A percentile compares a stretch with the other conserved stretches of the same genome.
Evolutionary conservation across 2,329 filamentous ascomycete species (phyloP).

Genomic region (Aspergillus eucalypticola): DNA sequence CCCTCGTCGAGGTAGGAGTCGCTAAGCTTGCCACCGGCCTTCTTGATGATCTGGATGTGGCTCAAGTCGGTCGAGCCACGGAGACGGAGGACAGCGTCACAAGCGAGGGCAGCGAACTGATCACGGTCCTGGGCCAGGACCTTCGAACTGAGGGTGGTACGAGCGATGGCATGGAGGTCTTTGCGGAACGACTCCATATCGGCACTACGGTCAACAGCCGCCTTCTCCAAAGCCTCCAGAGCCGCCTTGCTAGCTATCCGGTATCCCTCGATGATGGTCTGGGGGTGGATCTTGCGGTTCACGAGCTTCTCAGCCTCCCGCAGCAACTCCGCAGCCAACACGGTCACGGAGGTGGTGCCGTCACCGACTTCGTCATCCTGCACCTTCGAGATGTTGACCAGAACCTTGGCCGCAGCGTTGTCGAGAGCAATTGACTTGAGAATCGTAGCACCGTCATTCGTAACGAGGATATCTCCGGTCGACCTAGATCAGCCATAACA

Average conservation of each 20-base stretch:
- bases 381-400: slow-evolving; percentile 99
- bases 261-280: slow-evolving; percentile 99
- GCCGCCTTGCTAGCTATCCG: slow-evolving; percentile 93
- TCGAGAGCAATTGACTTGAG: slow-evolving; percentile 97
- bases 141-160: slow-evolving; percentile 96
- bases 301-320: slow-evolving; percentile 96
- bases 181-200: slow-evolving; percentile 81
- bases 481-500: slow-evolving; percentile 57
- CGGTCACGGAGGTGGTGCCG: slow-evolving; percentile 95
- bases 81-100: slow-evolving; percentile 86
- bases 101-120: slow-evolving; percentile 86
- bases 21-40: slow-evolving; percentile 93
- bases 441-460: slow-evolving; percentile 97
- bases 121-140: slow-evolving; percentile 91
- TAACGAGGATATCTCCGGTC: slow-evolving; percentile 96
- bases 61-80: slow-evolving; percentile 90
- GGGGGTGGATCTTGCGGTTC: slow-evolving; percentile 97
- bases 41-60: slow-evolving; percentile 99
- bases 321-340: slow-evolving; percentile 90
- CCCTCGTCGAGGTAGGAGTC: slow-evolving; percentile 98
- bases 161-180: slow-evolving; percentile 85
- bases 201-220: slow-evolving; percentile 86
- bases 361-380: slow-evolving; percentile 99
- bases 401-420: slow-evolving; percentile 95
- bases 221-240: slow-evolving; percentile 77